These are phyloP conservation scores for Scutellaria baicalensis DNA, from an alignment of 257 asterid genomes.

Conservation along the genomic window DNA sequence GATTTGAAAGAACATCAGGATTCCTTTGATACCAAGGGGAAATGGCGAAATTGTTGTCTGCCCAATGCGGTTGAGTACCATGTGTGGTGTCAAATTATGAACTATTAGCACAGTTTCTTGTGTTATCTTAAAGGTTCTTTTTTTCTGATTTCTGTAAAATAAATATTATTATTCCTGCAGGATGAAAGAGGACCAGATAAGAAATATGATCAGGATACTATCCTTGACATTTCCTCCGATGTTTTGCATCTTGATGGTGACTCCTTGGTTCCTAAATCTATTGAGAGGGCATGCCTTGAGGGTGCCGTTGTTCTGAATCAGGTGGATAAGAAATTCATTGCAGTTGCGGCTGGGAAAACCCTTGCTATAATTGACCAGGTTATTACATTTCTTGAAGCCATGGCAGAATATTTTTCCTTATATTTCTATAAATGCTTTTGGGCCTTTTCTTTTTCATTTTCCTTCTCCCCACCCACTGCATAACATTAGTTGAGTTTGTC, in stretches of 20 bases:
- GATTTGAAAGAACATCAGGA: constrained; percentile 28
- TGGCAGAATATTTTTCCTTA: neutral
- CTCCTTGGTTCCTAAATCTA: constrained; percentile 66
- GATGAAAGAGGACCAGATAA: constrained; percentile 19
- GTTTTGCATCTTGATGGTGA: constrained; percentile 53
- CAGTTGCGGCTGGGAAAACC: constrained; percentile 66
- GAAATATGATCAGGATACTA: constrained; percentile 33
- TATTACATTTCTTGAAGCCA: constrained; percentile 13
- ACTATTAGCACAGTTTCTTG: constrained; percentile 7
- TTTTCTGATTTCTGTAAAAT: constrained; percentile 8
- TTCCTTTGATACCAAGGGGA: constrained; percentile 31
- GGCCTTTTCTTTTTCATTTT: neutral
- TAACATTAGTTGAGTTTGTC: neutral
- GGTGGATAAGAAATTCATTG: constrained; percentile 94
- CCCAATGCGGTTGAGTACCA: constrained; percentile 42
- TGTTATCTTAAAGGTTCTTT: constrained; percentile 5
- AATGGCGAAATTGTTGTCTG: constrained; percentile 43
- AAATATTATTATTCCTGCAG: constrained; percentile 30
- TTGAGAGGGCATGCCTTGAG: constrained; percentile 64
- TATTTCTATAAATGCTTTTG: neutral
- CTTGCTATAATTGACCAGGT: constrained; percentile 95
- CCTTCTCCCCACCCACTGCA: neutral
- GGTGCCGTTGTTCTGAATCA: constrained; percentile 80
- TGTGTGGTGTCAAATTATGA: constrained; percentile 8
- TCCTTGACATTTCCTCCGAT: constrained; percentile 70